These are phyloP conservation scores for Bretschneidera sinensis DNA, from an alignment of 345 rosid species.

Conservation along the genomic window DNA sequence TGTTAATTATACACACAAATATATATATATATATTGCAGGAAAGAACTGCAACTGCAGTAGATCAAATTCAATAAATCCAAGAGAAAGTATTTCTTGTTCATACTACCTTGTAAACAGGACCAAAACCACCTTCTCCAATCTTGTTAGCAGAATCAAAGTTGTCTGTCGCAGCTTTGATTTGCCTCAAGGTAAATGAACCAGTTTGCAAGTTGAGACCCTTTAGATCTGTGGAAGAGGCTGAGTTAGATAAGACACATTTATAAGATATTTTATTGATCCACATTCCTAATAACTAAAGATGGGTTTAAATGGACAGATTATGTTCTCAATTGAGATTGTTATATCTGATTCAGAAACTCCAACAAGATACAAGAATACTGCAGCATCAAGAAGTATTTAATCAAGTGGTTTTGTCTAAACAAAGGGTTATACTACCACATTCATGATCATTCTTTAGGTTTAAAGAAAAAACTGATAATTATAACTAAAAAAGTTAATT, in stretches of 20 bases:
- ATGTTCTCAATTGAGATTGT: too few relatives aligned
- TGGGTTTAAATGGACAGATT: too few relatives aligned
- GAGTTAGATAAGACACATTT: neutral
- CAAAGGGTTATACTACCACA: too few relatives aligned
- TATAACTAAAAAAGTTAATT: neutral
- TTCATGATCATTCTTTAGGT: too few relatives aligned
- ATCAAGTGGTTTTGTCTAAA: too few relatives aligned
- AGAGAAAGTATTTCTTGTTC: neutral
- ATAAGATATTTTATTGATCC: neutral
- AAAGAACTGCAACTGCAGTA: neutral
- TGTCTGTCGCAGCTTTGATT: slow-evolving; percentile 33
- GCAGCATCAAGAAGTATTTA: too few relatives aligned
- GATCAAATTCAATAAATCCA: neutral
- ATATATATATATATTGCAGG: neutral
- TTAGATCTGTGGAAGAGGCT: slow-evolving; percentile 6
- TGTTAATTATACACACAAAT: too few relatives aligned
- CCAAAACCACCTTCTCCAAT: slow-evolving; percentile 48
- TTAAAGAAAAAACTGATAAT: too few relatives aligned
- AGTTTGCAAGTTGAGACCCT: slow-evolving; percentile 20
- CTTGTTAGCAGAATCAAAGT: slow-evolving; percentile 32
- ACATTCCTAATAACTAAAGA: too few relatives aligned
- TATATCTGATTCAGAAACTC: too few relatives aligned
- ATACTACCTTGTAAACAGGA: slow-evolving; percentile 36
- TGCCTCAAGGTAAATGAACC: slow-evolving; percentile 27
- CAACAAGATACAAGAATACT: neutral